phyloP scores from a whole-genome alignment of 345 rosid genomes.

The Microcos paniculata region DNA sequence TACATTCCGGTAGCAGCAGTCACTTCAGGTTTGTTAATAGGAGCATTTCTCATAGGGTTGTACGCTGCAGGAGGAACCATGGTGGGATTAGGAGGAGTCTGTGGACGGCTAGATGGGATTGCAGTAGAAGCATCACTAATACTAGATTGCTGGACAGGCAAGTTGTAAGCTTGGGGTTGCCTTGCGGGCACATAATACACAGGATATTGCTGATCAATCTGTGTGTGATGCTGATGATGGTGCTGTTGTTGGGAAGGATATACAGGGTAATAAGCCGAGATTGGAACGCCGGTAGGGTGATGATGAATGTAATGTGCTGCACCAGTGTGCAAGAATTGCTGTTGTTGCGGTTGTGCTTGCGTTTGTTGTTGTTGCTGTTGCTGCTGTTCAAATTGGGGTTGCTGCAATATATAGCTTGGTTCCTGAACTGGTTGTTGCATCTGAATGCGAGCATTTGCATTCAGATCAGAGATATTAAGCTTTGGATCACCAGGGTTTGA shows the following conservation, averaged over 20 bases:
- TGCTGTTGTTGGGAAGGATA: constrained; percentile 83
- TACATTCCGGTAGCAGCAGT: constrained; percentile 52
- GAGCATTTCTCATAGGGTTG: constrained; percentile 59
- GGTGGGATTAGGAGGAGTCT: constrained; percentile 55
- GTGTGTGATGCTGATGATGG: constrained; percentile 61
- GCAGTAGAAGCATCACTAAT: constrained; percentile 49
- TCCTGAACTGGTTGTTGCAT: constrained; percentile 42
- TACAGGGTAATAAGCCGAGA: constrained; percentile 64
- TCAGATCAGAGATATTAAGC: constrained; percentile 58
- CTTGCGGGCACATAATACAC: constrained; percentile 66
- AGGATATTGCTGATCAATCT: constrained; percentile 83
- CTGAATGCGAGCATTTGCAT: constrained; percentile 41
- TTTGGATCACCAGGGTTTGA: constrained; percentile 51
- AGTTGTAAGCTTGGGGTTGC: constrained; percentile 58
- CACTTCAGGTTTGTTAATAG: constrained; percentile 66
- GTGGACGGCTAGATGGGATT: constrained; percentile 50
- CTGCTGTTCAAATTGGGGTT: constrained; percentile 59
- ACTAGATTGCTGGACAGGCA: constrained; percentile 61
- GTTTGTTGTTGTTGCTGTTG: constrained; percentile 36
- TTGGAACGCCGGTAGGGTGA: constrained; percentile 61
- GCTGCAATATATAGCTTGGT: constrained; percentile 60
- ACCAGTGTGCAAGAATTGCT: constrained; percentile 69
- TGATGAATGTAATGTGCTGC: constrained; percentile 67
- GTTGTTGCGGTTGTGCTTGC: constrained; percentile 40
- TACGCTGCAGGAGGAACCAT: constrained; percentile 50